Percentiles rank a stretch among this genome's conserved stretches.
Evolutionary conservation across 164 flowering plant species (phyloP).

Genomic region (Nelumbo lutea): DNA sequence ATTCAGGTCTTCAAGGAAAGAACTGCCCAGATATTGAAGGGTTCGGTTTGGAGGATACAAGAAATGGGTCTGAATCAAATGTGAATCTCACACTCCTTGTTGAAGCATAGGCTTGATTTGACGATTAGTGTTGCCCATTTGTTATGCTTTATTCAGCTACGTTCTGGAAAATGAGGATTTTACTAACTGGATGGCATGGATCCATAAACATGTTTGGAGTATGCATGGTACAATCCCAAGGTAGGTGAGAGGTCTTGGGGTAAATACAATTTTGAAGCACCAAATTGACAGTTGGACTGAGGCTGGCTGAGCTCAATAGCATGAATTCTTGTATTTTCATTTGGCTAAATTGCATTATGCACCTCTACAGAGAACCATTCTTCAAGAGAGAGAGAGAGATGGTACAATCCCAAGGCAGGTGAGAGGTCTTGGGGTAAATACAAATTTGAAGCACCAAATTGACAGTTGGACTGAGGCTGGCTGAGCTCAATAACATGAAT

Average conservation of each 20-base stretch:
- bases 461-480: not conserved
- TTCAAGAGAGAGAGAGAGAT: no score
- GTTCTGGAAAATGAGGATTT: not conserved
- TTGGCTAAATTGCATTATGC: no score
- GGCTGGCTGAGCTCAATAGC: no score
- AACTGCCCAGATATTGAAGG: not conserved
- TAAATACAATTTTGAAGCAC: no score
- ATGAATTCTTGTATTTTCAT: no score
- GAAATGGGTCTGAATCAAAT: not conserved
- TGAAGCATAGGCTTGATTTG: conserved; percentile 3
- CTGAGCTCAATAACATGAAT: not conserved
- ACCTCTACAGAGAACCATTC: no score
- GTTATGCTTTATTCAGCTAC: not conserved
- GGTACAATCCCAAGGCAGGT: not conserved
- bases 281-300: no score
- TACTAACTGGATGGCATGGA: not conserved
- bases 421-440: not conserved
- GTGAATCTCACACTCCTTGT: not conserved
- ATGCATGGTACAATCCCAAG: not conserved
- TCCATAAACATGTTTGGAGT: not conserved
- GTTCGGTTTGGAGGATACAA: not conserved
- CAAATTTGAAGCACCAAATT: not conserved
- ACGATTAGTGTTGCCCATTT: not conserved
- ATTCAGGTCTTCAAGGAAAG: not conserved
- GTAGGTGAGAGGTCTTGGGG: no score